Conservation (phyloP, 129 eudicot species). For the Artemisia argyi region DNA sequence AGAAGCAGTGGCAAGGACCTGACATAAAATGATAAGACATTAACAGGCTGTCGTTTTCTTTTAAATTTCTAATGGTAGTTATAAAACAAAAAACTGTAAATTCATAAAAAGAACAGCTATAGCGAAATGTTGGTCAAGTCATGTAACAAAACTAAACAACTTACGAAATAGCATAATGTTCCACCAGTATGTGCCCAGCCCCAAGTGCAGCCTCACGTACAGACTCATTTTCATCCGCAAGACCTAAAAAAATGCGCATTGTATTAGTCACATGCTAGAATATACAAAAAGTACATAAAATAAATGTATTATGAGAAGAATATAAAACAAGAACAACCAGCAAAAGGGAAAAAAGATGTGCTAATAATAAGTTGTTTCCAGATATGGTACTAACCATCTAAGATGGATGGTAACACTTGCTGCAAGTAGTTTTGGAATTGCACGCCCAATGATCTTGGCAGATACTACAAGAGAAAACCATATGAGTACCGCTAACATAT, state of each 20-base stretch:
- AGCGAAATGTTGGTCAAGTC: neutral
- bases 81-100: neutral
- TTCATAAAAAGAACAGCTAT: neutral
- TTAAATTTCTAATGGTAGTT: neutral
- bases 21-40: conserved; percentile 13
- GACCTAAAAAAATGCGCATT: conserved; percentile 51
- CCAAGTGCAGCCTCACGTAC: conserved; percentile 98
- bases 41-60: neutral
- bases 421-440: conserved; percentile 95
- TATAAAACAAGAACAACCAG: neutral
- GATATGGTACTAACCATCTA: conserved; percentile 63
- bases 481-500: neutral
- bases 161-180: conserved; percentile 96
- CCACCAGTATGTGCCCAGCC: conserved; percentile 97
- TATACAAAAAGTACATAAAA: neutral
- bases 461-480: conserved; percentile 50
- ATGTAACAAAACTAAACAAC: conserved; percentile 15
- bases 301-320: neutral
- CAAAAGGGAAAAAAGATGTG: neutral
- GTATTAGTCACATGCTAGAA: conserved; percentile 12
- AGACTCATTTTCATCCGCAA: conserved; percentile 98
- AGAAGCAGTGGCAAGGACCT: conserved; percentile 97
- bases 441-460: conserved; percentile 91
- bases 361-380: neutral
- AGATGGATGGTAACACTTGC: conserved; percentile 91